Base-by-base conservation (phyloP, 768 basidiomycete genomes). In the Tricholoma flavovirens region DNA sequence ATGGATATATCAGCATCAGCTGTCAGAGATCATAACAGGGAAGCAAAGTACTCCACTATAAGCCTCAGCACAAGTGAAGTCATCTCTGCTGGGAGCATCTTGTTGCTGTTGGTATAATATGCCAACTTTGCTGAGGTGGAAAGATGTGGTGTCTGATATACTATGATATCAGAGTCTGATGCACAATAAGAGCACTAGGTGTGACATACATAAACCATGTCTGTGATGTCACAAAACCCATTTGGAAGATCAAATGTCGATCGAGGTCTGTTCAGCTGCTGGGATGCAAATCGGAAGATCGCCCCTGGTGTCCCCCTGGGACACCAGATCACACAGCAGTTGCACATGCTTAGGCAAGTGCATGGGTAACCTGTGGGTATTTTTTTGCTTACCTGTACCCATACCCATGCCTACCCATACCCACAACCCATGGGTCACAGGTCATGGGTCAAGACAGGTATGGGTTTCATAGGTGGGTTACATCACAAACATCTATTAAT, bases 261-360 rank as follows among this genome's bases (percentile, higher is more conserved):
- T 49, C 76, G 68, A 1, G 68, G 62, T 2, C 82, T 82, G 19
- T 67, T 66, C 6, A 72, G 64, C 14, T 67, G 58, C 55, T 79
- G 74, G 7, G 66, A 59, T 2, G 86, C 85, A 49, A 71, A 71
- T 9, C 75, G 77, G 59, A 82, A 84, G 17, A 88, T 80, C 4
- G 87, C 80, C 7, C 78, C 79, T 14, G 87, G 76, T 0, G 88
- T 65, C 15, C 80, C 7, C 78, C 79, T 14, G 87, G 76, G 0
- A 89, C 65, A n/a, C 78, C 76, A n/a, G 79, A 72, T 26, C 65
- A 70, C 0, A 78, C 79, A 2, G 83, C 71, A 2, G 60, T 66
- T 0, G 82, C 79, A 19, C 85, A n/a, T n/a, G n/a, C n/a, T n/a
- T n/a, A n/a, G n/a, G n/a, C n/a, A n/a, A n/a, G n/a, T n/a, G n/a